Evolutionary conservation across 1,284 basidiomycete species (phyloP).

Genomic region (Flammula alnicola): DNA sequence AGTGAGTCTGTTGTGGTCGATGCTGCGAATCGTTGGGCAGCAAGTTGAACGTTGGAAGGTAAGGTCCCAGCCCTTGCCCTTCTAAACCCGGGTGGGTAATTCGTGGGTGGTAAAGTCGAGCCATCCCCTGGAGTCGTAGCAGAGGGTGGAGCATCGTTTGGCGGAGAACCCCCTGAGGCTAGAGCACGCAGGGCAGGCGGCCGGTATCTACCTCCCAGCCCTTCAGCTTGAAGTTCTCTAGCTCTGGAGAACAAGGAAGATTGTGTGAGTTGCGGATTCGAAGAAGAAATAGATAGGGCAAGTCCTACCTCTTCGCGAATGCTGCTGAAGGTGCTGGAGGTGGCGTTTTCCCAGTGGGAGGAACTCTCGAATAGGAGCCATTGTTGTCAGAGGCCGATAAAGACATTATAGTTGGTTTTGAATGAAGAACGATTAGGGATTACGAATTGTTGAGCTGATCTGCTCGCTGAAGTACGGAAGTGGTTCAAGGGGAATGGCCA

Average conservation of each 20-base stretch:
- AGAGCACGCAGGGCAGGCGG: slow-evolving; percentile 80
- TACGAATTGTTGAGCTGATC: slow-evolving; percentile 52
- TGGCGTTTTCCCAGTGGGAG: slow-evolving; percentile 82
- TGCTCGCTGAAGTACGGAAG: slow-evolving; percentile 36
- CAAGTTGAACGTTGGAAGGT: slow-evolving; percentile 86
- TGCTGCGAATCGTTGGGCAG: slow-evolving; percentile 80
- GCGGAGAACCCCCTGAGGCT: slow-evolving; percentile 70
- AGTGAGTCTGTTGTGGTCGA: slow-evolving; percentile 68
- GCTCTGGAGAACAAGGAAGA: slow-evolving; percentile 52
- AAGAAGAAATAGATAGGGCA: slow-evolving; percentile 18
- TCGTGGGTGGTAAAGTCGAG: slow-evolving; percentile 63
- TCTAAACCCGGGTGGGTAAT: slow-evolving; percentile 79
- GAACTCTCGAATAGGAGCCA: slow-evolving; percentile 75
- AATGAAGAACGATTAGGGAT: slow-evolving; percentile 80
- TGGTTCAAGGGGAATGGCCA: slow-evolving; percentile 44
- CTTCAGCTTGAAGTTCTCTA: slow-evolving; percentile 72
- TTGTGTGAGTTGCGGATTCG: slow-evolving; percentile 17
- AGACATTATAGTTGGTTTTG: slow-evolving; percentile 79
- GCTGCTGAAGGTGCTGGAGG: slow-evolving; percentile 89
- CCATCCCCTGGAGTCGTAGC: slow-evolving; percentile 61
- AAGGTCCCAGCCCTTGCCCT: slow-evolving; percentile 88
- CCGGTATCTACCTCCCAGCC: slow-evolving; percentile 68
- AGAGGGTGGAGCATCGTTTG: slow-evolving; percentile 64
- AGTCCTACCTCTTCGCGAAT: slow-evolving; percentile 78
- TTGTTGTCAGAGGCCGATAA: slow-evolving; percentile 82